Evolutionary conservation across 352 stramenopile genomes (phyloP), one percentile per base, ranked within the genome.

Genomic region (Phytophthora meadii): DNA sequence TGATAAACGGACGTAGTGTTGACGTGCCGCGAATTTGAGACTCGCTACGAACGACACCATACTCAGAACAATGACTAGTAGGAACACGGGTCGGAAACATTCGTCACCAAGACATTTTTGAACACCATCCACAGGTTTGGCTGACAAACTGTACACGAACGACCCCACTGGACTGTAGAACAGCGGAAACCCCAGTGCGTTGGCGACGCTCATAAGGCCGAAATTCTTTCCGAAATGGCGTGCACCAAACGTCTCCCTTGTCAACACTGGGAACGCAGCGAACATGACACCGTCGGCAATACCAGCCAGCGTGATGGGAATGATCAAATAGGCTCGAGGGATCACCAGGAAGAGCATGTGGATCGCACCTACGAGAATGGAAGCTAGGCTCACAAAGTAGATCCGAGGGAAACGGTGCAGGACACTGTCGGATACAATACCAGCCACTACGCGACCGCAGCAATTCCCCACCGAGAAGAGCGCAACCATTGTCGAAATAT

Each of bases 201-300:
- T 94, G 30, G 85, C 85, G 45, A 91, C 70, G 45, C 80, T 91
- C 24, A 94, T 86, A 24, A 90, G 53, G 10, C 86, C 83, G 56
- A 89, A 94, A 47, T 94, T 94, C 54, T 92, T 89, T 44, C 86
- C 86, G 52, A 94, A 92, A 54, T 94, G 86, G 1, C 64, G 68
- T 19, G 65, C 59, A 1, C 86, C 86, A 54, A 92, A 94, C 0
- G 82, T 88, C 60, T 94, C 84, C 28, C 84, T 82, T 12, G 68
- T 87, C 41, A 94, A 59, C 15, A 93, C 81, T 6, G 82, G 81
- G 42, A 90, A 93, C 7, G 81, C 70, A 0, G 82, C 76, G 46
- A 92, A 92, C 76, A 94, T 90, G 50, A 90, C 74, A 49, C 84
- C 82, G 47, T 93, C 86, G 9, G 82, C 82, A 19, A 90, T 30